Evolutionary conservation across 202 grass and related monocot species (phyloP), one percentile per base, ranked within the genome.

Genomic region (Brachypodium distachyon): DNA sequence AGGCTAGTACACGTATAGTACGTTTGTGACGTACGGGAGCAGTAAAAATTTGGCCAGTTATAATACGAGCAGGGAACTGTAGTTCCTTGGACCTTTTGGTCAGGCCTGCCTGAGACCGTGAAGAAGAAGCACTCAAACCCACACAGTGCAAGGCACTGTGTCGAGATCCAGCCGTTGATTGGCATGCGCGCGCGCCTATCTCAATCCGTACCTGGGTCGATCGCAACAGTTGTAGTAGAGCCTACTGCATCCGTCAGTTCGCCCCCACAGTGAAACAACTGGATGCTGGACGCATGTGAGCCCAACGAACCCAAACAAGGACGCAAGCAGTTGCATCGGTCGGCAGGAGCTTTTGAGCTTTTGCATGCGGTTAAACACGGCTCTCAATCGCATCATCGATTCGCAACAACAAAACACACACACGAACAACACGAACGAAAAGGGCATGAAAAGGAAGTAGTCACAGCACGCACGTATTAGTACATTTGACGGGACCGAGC

Each of bases 91-190:
- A 51, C 1, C 18, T 26, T 50, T 72, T 14, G 6, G 5, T 23
- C 61, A n/a, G 66, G 56, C 17, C 56, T 19, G 0, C 11, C 0
- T 0, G n/a, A 1, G 26, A 25, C 53, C 0, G 49, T 12, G 37
- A 4, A 8, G 54, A n/a, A 0, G 18, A 61, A 12, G 48, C 73
- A 38, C 77, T 87, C 3, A 75, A 40, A 17, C 31, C 46, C 70
- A 12, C 71, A 56, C 50, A 55, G 34, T 75, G 54, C 39, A 0
- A 0, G 0, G 8, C 12, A 56, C 44, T 64, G 80, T 74, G 42
- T 4, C 70, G 47, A 70, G 56, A 82, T 80, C 61, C 6, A 76
- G 38, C 62, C 81, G 62, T 80, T 56, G 75, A 75, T 69, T 74
- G 17, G 51, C 27, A 39, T 17, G 11, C 18, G 25, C 40, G 33